A percentile compares a stretch with the other conserved stretches of the same genome.
Conservation (phyloP, 805 yeast genomes). For the Candida chilensis region DNA sequence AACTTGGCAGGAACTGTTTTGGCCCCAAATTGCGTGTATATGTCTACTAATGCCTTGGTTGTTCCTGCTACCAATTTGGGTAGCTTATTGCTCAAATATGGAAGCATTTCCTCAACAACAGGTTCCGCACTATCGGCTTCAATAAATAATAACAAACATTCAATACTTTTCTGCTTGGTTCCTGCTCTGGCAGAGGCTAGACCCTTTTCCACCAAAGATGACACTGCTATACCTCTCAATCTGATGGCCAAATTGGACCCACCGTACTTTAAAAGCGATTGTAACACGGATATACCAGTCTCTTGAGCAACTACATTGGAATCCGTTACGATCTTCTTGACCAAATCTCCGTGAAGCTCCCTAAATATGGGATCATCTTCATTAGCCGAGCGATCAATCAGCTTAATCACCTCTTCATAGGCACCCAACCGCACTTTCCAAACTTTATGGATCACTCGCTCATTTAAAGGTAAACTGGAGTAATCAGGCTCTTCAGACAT, state of each 20-base stretch:
- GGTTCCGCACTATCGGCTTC: slow-evolving; percentile 63
- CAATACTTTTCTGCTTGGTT: slow-evolving; percentile 58
- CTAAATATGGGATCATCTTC: slow-evolving; percentile 59
- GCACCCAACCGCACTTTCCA: slow-evolving; percentile 88
- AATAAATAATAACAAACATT: slow-evolving; percentile 50
- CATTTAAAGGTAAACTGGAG: slow-evolving; percentile 53
- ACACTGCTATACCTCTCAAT: slow-evolving; percentile 31
- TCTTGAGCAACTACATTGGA: slow-evolving; percentile 91
- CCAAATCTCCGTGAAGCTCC: no score
- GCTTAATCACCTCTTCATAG: slow-evolving; percentile 54
- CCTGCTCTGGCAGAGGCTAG: slow-evolving; percentile 65
- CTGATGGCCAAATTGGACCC: slow-evolving; percentile 31
- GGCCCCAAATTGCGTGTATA: slow-evolving; percentile 59
- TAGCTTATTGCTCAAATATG: slow-evolving; percentile 48
- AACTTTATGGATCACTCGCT: slow-evolving; percentile 55
- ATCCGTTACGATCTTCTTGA: slow-evolving; percentile 60
- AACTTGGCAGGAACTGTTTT: slow-evolving; percentile 47
- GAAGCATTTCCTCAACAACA: slow-evolving; percentile 57
- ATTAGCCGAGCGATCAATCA: slow-evolving; percentile 43
- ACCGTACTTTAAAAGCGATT: slow-evolving; percentile 47
- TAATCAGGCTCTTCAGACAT: slow-evolving; percentile 47
- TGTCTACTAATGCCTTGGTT: slow-evolving; percentile 42
- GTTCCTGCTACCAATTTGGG: slow-evolving; percentile 78
- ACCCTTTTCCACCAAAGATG: slow-evolving; percentile 72
- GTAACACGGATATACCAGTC: slow-evolving; percentile 53